Base-by-base conservation (phyloP, 2,329 filamentous ascomycete genomes). In the Colletotrichum chrysophilum region DNA sequence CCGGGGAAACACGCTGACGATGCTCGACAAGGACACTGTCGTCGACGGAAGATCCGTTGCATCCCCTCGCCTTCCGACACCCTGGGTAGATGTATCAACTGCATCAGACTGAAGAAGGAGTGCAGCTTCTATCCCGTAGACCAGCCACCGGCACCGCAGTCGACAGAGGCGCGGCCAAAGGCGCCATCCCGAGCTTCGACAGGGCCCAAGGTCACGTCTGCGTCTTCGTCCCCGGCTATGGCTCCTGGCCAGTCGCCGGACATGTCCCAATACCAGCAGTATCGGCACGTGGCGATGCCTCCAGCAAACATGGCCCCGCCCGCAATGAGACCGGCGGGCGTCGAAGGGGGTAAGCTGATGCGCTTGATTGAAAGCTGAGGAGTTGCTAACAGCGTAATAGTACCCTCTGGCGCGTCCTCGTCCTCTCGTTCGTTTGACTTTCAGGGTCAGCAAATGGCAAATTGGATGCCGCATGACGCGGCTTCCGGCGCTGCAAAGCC, bases 101-200 rank as follows among this genome's bases (percentile, higher is more conserved):
- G 96, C 85, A 98, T 98, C 80, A 93, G 96, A 62, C 87, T 98
- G 82, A 97, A 97, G 85, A 98, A 98, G 82, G 95, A 98, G 78
- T 98, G 96, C 85, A 95, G 94, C 82, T 98, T 98, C 85, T 94
- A 93, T 80, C 95, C 96, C 1, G 96, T 98, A 26, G 96, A 98
- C 78, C 94, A 96, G 82, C 90, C 92, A 78, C 91, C 90, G 30
- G 88, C 89, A 12, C 67, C 73, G 16, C 73, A 75, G 9, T 76
- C 83, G 34, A 82, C 86, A 60, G 86, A 90, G 28, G 79, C 84
- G 24, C 85, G 86, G 71, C 85, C 86, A 52, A 89, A 88, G 77
- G 84, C 83, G 71, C 79, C 83, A 4, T 81, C 85, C 21, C 84
- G 85, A 66, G 81, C 85, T 48, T 83, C 85, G 6, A 81, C 84